These are phyloP conservation scores for Ailanthus altissimus DNA, from an alignment of 345 rosid genomes.

Conservation along the genomic window DNA sequence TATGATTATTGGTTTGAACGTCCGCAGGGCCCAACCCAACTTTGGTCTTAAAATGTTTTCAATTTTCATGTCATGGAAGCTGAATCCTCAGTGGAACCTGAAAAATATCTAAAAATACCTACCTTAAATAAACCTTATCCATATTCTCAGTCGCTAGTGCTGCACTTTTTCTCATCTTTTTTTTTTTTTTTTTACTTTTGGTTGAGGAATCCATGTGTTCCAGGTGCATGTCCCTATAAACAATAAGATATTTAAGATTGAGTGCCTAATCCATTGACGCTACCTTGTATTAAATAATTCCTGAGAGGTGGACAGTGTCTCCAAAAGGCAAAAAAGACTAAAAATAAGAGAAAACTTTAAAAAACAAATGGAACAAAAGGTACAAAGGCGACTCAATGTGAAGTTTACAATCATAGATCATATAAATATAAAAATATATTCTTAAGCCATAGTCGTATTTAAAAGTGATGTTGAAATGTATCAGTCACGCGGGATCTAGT, in stretches of 20 bases:
- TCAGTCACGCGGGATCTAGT: neutral
- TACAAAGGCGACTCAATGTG: neutral
- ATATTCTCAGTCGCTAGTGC: neutral
- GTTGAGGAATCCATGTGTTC: constrained; percentile 1
- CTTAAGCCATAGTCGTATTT: neutral
- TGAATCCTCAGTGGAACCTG: neutral
- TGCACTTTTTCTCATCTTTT: neutral
- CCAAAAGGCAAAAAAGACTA: neutral
- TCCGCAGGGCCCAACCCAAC: neutral
- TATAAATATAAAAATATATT: no score
- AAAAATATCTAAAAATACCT: neutral
- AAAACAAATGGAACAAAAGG: no score
- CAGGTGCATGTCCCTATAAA: neutral
- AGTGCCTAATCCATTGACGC: neutral
- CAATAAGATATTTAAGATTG: neutral
- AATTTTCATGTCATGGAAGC: no score
- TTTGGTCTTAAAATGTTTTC: neutral
- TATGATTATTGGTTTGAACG: neutral
- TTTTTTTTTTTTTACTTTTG: neutral
- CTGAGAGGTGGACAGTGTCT: neutral
- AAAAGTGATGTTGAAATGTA: neutral
- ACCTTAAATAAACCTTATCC: neutral
- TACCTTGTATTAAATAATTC: neutral
- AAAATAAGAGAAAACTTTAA: neutral
- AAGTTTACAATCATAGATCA: neutral